Conservation (phyloP, 306 rosid genomes). For the Spatholobus suberectus region DNA sequence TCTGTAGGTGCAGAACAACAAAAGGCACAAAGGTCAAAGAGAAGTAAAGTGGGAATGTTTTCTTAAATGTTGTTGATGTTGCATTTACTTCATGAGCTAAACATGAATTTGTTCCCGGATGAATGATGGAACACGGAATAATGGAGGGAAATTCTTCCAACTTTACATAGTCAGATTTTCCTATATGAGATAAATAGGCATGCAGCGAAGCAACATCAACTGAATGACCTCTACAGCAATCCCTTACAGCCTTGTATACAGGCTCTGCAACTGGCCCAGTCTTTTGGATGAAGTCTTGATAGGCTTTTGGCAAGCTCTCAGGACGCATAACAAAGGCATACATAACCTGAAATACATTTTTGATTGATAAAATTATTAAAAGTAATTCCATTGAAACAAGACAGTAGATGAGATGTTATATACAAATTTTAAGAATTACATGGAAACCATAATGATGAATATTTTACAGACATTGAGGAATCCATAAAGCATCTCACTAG, state of each 20-base stretch:
- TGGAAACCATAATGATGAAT: constrained; percentile 8
- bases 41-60: constrained; percentile 95
- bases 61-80: constrained; percentile 85
- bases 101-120: constrained; percentile 83
- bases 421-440: background rate
- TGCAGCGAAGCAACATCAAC: constrained; percentile 79
- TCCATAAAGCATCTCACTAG: constrained; percentile 6
- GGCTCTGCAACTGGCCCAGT: constrained; percentile 96
- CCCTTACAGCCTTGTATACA: constrained; percentile 94
- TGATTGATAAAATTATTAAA: constrained; percentile 23
- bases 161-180: constrained; percentile 58
- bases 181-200: constrained; percentile 63
- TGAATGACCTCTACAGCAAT: constrained; percentile 79
- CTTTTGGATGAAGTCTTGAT: constrained; percentile 91
- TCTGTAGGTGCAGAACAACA: constrained; percentile 90
- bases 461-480: constrained; percentile 19
- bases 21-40: constrained; percentile 95
- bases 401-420: background rate
- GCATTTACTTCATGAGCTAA: constrained; percentile 77
- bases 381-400: constrained; percentile 19
- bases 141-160: constrained; percentile 91
- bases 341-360: constrained; percentile 75
- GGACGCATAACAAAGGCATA: constrained; percentile 98
- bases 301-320: constrained; percentile 93
- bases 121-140: constrained; percentile 84